Evolutionary conservation across 208 protist genomes (phyloP), one percentile per base, ranked within the genome.

Genomic region (Acanthamoeba royreba): DNA sequence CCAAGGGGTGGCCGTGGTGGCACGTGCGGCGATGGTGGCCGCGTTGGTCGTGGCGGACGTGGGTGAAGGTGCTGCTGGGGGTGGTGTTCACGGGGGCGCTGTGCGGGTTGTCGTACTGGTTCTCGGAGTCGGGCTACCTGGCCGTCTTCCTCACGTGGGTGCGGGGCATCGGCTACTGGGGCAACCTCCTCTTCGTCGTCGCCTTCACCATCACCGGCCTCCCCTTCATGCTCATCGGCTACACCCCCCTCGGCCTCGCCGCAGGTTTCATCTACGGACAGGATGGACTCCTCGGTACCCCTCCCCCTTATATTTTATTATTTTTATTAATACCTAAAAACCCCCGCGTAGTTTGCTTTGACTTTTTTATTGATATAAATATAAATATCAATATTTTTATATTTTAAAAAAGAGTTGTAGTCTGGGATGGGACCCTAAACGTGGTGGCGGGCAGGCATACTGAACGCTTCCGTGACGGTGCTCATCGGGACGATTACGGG

Each of bases 141-240:
- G 77, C 42, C 42, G 31, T 86, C 77, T 86, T 86, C 77, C 46
- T 86, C 25, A 35, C 31, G n/a, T 86, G 77, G 77, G 77, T 86
- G 77, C 33, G 55, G 43, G 11, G 19, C 2, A 86, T 86, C n/a
- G 77, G 77, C 25, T 58, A 58, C 46, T 86, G 77, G 77, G 77
- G 77, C 45, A 49, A 86, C 38, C 3, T 86, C 8, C 42, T 86
- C 77, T 86, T 86, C 17, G 77, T 86, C 2, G 22, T 86, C 77
- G 42, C 77, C 45, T 86, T 86, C 77, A 58, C 45, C 77, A 5
- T 86, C 42, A 86, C 77, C 46, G 77, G 77, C 43, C 46, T 86
- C n/a, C 77, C 77, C 77, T 86, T 86, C 46, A 55, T 55, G 40
- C 40, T 86, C 77, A 58, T 86, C 46, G 77, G 77, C 28, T 86